Conservation (phyloP, 164 flowering plant species). For the Saururus chinensis region DNA sequence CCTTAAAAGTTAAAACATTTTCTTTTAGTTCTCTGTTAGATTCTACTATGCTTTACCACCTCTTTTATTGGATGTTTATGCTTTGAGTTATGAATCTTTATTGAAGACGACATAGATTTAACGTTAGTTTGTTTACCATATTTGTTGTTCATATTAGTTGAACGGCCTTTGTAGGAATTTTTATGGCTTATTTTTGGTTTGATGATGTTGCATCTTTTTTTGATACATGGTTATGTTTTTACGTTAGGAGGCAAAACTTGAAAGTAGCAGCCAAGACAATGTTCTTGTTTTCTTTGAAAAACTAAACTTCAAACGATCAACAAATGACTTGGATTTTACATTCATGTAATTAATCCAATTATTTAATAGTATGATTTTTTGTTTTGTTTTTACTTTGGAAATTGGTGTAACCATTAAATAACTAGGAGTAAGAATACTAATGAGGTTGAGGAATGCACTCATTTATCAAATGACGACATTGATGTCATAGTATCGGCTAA, state of each 20-base stretch:
- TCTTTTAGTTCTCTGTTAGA: not conserved
- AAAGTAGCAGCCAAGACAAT: slow-evolving; percentile 28
- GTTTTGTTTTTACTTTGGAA: slow-evolving; percentile 5
- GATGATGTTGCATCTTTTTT: not conserved
- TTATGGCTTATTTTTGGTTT: not conserved
- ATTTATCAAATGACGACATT: slow-evolving; percentile 20
- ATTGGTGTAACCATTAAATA: not conserved
- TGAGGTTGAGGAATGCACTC: slow-evolving; percentile 22
- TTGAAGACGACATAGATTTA: not conserved
- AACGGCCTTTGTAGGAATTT: not conserved
- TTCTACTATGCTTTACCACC: not conserved
- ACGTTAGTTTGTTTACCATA: too few species aligned
- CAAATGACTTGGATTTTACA: slow-evolving; percentile 17
- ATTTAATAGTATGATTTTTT: not conserved
- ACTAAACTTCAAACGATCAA: slow-evolving; percentile 8
- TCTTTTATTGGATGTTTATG: not conserved
- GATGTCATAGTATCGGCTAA: slow-evolving; percentile 13
- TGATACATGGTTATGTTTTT: slow-evolving; percentile 1
- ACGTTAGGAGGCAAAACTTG: slow-evolving; percentile 49
- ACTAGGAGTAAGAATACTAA: slow-evolving; percentile 34
- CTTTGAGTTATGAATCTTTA: not conserved
- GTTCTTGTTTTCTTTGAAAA: slow-evolving; percentile 26
- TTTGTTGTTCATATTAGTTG: not conserved
- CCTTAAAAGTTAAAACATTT: too few species aligned
- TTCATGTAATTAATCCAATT: slow-evolving; percentile 30